Conservation (phyloP, 2,329 filamentous ascomycete genomes). For the Thelonectria rubi region DNA sequence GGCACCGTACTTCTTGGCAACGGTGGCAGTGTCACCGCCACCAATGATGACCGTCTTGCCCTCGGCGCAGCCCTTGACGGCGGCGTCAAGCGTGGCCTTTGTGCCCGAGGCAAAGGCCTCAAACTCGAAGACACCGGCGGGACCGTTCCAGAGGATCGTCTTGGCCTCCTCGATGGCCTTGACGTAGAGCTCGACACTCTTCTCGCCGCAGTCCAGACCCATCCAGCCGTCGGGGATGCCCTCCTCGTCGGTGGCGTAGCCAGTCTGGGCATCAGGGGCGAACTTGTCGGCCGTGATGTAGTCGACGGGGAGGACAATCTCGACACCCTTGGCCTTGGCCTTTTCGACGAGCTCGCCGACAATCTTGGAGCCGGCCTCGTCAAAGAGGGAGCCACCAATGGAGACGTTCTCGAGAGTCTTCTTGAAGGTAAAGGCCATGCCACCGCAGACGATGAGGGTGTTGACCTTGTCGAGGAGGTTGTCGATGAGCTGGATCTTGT, state of each 20-base stretch:
- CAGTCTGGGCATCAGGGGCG: slow-evolving; percentile 80
- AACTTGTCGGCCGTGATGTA: slow-evolving; percentile 98
- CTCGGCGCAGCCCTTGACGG: slow-evolving; percentile 77
- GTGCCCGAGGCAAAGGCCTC: slow-evolving; percentile 93
- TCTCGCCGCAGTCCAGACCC: slow-evolving; percentile 92
- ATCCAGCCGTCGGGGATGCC: slow-evolving; percentile 98
- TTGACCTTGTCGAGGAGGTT: slow-evolving; percentile 98
- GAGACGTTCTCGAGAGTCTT: slow-evolving; percentile 92
- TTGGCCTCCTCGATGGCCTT: slow-evolving; percentile 85
- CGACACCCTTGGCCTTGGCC: slow-evolving; percentile 95
- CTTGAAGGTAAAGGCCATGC: slow-evolving; percentile 99
- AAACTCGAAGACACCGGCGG: slow-evolving; percentile 96
- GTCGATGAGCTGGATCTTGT: slow-evolving; percentile 99
- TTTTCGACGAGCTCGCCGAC: slow-evolving; percentile 89
- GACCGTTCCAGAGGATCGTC: slow-evolving; percentile 99
- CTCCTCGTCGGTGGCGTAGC: slow-evolving; percentile 82
- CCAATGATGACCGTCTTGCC: slow-evolving; percentile 99
- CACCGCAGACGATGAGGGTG: slow-evolving; percentile 95
- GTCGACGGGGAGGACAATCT: slow-evolving; percentile 93
- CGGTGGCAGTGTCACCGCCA: slow-evolving; percentile 96
- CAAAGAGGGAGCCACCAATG: slow-evolving; percentile 92
- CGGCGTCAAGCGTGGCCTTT: slow-evolving; percentile 90
- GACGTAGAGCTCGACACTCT: slow-evolving; percentile 90
- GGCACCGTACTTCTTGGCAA: slow-evolving; percentile 95
- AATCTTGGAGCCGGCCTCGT: slow-evolving; percentile 92